phyloP scores from a whole-genome alignment of 352 stramenopile genomes.

The Aphanomyces cochlioides region DNA sequence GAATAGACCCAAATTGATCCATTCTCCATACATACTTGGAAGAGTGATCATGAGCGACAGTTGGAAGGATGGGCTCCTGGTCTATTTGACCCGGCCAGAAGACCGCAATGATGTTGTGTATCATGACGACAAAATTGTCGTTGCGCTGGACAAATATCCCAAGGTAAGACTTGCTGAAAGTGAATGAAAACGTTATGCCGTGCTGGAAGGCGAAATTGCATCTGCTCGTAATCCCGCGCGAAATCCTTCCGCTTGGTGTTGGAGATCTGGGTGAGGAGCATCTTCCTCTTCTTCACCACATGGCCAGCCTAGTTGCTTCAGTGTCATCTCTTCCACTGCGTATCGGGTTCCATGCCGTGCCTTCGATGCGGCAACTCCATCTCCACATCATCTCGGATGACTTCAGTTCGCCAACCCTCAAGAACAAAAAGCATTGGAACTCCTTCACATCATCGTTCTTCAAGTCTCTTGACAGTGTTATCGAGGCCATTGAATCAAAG shows the following conservation, averaged over 20 bases:
- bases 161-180: constrained; percentile 9
- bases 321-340: neutral
- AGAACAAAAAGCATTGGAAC: constrained; percentile 42
- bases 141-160: constrained; percentile 23
- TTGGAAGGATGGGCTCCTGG: constrained; percentile 17
- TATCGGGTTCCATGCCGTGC: constrained; percentile 47
- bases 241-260: constrained; percentile 6
- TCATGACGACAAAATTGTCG: constrained; percentile 17
- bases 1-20: no score
- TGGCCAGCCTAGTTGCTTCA: neutral
- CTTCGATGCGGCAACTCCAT: constrained; percentile 46
- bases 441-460: constrained; percentile 49
- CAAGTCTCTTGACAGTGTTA: constrained; percentile 18
- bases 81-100: constrained; percentile 12
- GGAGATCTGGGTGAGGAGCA: neutral
- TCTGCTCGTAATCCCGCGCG: constrained; percentile 20
- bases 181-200: neutral
- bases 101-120: constrained; percentile 13
- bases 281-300: constrained; percentile 14
- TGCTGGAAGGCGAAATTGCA: constrained; percentile 9
- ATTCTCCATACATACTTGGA: no score
- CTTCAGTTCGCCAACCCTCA: constrained; percentile 39
- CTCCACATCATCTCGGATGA: constrained; percentile 54
- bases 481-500: constrained; percentile 32
- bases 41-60: no score